These are phyloP conservation scores for Polymyxa betae DNA, from an alignment of 208 protist genomes.

Conservation along the genomic window DNA sequence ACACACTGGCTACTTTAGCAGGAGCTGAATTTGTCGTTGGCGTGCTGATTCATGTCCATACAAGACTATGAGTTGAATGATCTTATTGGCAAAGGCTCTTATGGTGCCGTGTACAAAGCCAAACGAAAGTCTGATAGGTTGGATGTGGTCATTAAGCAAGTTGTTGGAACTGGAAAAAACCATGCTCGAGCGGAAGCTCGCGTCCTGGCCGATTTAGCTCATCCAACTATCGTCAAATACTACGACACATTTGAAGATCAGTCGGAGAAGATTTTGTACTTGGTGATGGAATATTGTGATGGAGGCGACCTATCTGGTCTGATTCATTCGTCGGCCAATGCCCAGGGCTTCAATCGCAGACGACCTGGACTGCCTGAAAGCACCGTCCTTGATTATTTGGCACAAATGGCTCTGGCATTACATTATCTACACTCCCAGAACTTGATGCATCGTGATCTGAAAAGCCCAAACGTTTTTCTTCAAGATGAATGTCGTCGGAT, in stretches of 20 bases:
- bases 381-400: slow-evolving; percentile 59
- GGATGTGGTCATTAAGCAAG: slow-evolving; percentile 54
- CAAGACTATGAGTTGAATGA: not conserved
- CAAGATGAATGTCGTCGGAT: not conserved
- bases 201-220: not conserved
- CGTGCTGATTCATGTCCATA: too few species aligned
- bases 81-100: slow-evolving; percentile 55
- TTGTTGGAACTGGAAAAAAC: not conserved
- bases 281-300: slow-evolving; percentile 63
- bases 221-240: slow-evolving; percentile 56
- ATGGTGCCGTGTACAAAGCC: slow-evolving; percentile 52
- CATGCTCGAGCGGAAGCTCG: slow-evolving; percentile 40
- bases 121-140: not conserved
- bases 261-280: slow-evolving; percentile 32
- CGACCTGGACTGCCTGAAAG: slow-evolving; percentile 47
- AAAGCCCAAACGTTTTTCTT: slow-evolving; percentile 63
- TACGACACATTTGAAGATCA: slow-evolving; percentile 50
- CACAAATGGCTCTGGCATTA: slow-evolving; percentile 59
- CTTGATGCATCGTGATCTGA: slow-evolving; percentile 68
- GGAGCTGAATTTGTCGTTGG: too few species aligned
- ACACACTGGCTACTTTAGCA: too few species aligned
- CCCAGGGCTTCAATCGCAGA: too few species aligned
- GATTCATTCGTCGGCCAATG: slow-evolving; percentile 46
- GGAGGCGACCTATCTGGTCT: slow-evolving; percentile 55
- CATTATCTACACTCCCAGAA: slow-evolving; percentile 55